Percentiles rank a stretch among this genome's conserved stretches.
phyloP scores from a whole-genome alignment of 306 rosid genomes.

The Quercus engelmannii region DNA sequence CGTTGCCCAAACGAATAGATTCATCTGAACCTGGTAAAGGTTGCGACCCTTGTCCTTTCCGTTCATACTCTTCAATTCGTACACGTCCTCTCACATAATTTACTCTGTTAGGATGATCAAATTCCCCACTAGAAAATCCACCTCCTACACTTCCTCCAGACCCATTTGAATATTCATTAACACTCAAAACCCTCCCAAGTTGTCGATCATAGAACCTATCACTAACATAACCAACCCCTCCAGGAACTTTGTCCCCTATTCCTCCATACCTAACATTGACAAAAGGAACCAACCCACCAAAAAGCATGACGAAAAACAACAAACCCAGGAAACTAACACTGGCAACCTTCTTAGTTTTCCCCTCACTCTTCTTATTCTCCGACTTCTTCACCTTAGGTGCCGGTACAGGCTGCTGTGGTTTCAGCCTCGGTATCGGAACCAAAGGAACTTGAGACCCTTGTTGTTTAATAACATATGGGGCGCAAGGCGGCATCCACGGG shows the following conservation, averaged over 20 bases:
- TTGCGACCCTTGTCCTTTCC: conserved; percentile 21
- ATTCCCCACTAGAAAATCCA: conserved; percentile 41
- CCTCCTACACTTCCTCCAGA: conserved; percentile 39
- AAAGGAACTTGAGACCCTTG: conserved; percentile 87
- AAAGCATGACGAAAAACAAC: conserved; percentile 66
- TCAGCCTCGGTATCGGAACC: conserved; percentile 90
- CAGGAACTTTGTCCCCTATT: conserved; percentile 36
- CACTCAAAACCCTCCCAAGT: conserved; percentile 56
- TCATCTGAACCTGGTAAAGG: conserved; percentile 24
- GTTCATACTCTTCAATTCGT: conserved; percentile 28
- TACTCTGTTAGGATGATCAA: conserved; percentile 27
- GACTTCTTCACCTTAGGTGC: conserved; percentile 47
- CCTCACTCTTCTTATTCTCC: conserved; percentile 59
- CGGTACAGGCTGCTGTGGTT: conserved; percentile 56
- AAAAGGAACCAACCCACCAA: conserved; percentile 77
- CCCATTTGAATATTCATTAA: conserved; percentile 38
- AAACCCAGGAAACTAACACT: conserved; percentile 91
- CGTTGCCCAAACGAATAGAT: conserved; percentile 41
- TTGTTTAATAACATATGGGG: conserved; percentile 72
- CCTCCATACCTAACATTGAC: conserved; percentile 60
- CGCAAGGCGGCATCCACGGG: conserved; percentile 66
- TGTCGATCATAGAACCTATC: conserved; percentile 43
- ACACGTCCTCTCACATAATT: conserved; percentile 36
- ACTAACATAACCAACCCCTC: conserved; percentile 41
- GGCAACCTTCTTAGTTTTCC: conserved; percentile 89